Conservation (phyloP, 139 green algal species). For the Chlorella vulgaris region DNA sequence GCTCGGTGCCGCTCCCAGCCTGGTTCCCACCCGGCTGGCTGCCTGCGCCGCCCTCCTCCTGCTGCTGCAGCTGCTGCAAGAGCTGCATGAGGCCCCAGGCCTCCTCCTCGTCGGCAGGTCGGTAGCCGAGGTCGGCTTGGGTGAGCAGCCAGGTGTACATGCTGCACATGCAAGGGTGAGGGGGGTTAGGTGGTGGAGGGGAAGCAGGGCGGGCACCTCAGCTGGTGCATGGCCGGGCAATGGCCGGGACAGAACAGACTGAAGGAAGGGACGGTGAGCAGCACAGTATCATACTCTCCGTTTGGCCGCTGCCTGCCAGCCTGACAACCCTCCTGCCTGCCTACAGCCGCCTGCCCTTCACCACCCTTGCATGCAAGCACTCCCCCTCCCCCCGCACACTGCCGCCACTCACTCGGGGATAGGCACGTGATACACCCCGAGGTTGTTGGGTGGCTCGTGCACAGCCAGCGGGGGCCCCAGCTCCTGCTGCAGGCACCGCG, state of each 20-base stretch:
- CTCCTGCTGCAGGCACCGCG: slow-evolving; percentile 24
- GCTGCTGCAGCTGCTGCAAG: background rate
- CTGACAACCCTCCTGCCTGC: too few relatives aligned
- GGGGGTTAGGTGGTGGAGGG: too few relatives aligned
- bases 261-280: too few relatives aligned
- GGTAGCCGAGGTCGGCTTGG: slow-evolving; percentile 15
- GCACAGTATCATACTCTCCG: too few relatives aligned
- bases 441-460: slow-evolving; percentile 1
- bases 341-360: too few relatives aligned
- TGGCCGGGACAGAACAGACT: too few relatives aligned
- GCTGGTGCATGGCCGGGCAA: too few relatives aligned
- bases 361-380: too few relatives aligned
- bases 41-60: background rate
- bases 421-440: slow-evolving; percentile 5
- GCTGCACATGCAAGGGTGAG: background rate
- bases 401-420: background rate
- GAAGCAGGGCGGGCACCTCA: too few relatives aligned
- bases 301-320: too few relatives aligned
- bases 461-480: slow-evolving; percentile 30
- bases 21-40: background rate
- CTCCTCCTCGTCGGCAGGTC: slow-evolving; percentile 6
- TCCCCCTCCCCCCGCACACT: too few relatives aligned
- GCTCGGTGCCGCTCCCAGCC: too few relatives aligned
- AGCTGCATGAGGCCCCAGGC: background rate
- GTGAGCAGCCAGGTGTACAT: slow-evolving; percentile 28